Percentiles rank a stretch among this genome's conserved stretches.
phyloP scores from a whole-genome alignment of 2,329 filamentous ascomycete species.

The Fulvia fulva region DNA sequence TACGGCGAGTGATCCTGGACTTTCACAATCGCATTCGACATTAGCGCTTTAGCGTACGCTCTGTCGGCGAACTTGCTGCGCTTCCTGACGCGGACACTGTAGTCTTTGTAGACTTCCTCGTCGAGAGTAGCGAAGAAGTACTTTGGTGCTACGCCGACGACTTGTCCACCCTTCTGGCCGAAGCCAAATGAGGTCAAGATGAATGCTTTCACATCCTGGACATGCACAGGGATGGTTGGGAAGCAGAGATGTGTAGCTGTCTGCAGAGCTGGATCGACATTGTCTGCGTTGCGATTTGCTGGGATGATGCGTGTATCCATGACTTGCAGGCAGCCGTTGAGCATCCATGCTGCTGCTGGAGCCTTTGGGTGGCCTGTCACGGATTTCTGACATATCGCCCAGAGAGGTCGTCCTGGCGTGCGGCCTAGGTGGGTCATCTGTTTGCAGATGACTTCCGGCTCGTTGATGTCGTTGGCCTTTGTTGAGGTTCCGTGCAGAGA shows the following conservation, averaged over 20 bases:
- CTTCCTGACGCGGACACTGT: neutral
- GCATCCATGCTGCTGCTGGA: slow-evolving; percentile 98
- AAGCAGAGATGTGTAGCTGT: slow-evolving; percentile 96
- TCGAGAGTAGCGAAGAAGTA: slow-evolving; percentile 84
- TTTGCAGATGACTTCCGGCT: slow-evolving; percentile 94
- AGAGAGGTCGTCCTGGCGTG: slow-evolving; percentile 89
- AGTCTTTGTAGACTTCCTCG: neutral
- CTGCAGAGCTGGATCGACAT: slow-evolving; percentile 93
- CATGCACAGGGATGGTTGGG: slow-evolving; percentile 87
- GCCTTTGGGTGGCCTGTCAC: slow-evolving; percentile 98
- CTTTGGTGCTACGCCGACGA: slow-evolving; percentile 88
- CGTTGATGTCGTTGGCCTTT: slow-evolving; percentile 99
- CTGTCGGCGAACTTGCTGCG: neutral
- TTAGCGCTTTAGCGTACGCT: neutral
- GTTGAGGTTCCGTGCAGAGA: slow-evolving; percentile 99
- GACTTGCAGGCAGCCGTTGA: slow-evolving; percentile 96
- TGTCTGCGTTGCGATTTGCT: slow-evolving; percentile 97
- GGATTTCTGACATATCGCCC: slow-evolving; percentile 99
- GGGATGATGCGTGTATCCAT: slow-evolving; percentile 91
- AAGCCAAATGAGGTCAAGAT: slow-evolving; percentile 97
- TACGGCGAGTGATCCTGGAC: neutral
- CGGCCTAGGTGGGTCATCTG: slow-evolving; percentile 93
- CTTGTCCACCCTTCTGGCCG: slow-evolving; percentile 95
- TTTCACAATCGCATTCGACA: neutral
- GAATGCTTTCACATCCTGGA: slow-evolving; percentile 94